phyloP scores from a whole-genome alignment of 2,329 filamentous ascomycete genomes.

The Diatrype stigma region DNA sequence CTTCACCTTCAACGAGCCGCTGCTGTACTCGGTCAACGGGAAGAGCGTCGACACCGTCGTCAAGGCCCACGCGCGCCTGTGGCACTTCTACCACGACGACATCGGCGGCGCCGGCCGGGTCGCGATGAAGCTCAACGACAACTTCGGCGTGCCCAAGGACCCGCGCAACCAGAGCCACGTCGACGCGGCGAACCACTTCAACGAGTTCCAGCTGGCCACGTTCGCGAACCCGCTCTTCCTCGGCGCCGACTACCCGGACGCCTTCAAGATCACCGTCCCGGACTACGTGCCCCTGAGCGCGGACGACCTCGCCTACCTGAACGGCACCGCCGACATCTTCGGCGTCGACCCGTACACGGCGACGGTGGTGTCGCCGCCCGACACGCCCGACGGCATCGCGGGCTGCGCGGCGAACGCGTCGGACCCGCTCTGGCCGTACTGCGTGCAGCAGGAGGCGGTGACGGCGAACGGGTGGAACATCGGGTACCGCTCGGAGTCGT shows the following conservation, averaged over 20 bases:
- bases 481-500: constrained; percentile 50
- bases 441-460: constrained; percentile 42
- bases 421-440: constrained; percentile 46
- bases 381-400: constrained; percentile 41
- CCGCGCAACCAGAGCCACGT: constrained; percentile 36
- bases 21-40: constrained; percentile 36
- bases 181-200: constrained; percentile 41
- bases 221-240: constrained; percentile 52
- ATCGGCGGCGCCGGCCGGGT: constrained; percentile 47
- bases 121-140: constrained; percentile 45
- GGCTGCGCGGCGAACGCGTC: constrained; percentile 44
- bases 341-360: constrained; percentile 55
- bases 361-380: constrained; percentile 25
- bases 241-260: constrained; percentile 45
- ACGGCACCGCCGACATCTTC: constrained; percentile 50
- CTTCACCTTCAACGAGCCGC: constrained; percentile 52
- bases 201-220: constrained; percentile 43
- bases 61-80: constrained; percentile 45
- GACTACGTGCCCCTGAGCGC: constrained; percentile 44
- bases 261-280: constrained; percentile 39
- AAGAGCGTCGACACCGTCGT: constrained; percentile 37
- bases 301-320: constrained; percentile 44
- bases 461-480: constrained; percentile 54
- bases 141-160: constrained; percentile 46
- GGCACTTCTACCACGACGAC: constrained; percentile 51